Base-by-base conservation (phyloP, 192 early-diverging fungal species). In the Coemansia sp. region DNA sequence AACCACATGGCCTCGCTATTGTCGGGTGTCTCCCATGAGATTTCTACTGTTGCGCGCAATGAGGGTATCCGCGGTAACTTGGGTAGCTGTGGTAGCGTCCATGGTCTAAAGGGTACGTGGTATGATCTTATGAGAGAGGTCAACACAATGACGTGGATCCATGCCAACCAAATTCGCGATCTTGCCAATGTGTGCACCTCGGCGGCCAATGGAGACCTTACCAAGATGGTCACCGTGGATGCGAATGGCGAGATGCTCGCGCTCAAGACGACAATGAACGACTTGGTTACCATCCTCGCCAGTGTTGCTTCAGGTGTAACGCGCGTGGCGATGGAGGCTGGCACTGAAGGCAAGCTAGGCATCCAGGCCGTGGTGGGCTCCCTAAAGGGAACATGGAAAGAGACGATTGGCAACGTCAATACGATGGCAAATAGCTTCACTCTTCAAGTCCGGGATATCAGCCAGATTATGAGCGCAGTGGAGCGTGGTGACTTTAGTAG, bases 371-470 rank as follows among this genome's bases (percentile, higher is more conserved):
- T 34, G 2, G 61, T 68, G 5, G 66, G 76, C 5, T 87, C 79
- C 68, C 89, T 91, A 5, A 86, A 78, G 27, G 91, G 91, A 3
- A 89, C 87, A 4, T 91, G 91, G 91, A 88, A 88, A 71, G 87
- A 90, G 55, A 72, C 91, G 8, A 90, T 87, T 0, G 86, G 88
- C 13, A 89, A 90, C 66, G 88, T 91, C 55, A 92, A 92, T 71
- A 84, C 75, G 40, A 91, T 92, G 91, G 87, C 90, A 0, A 63
- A 66, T 57, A 91, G 90, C 60, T 51, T 93, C n/a, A 91, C 90
- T 0, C 67, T 77, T n/a, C 90, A 91, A 68, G 90, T 93, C 12
- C 88, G 92, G 27, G 86, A 85, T 16, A 93, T 93, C 67, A 88
- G 89, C 20, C 72, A 73, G 49, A 90, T 93, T 11, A 86, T 79